phyloP scores from a whole-genome alignment of 2,329 filamentous ascomycete species.

The Pseudogymnoascus sp. region DNA sequence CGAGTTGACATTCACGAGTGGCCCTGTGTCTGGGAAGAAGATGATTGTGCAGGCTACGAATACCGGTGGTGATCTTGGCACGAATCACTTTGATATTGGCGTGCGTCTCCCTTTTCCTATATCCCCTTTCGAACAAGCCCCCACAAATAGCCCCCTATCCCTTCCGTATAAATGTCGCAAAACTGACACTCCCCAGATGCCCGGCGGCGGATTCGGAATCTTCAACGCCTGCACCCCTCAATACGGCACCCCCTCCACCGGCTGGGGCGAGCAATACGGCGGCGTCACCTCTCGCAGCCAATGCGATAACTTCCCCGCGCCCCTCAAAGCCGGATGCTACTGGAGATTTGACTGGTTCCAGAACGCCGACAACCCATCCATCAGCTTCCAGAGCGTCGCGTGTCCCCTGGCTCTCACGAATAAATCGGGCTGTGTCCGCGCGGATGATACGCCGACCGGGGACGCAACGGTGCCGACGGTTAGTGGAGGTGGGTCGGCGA shows the following conservation, averaged over 20 bases:
- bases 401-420: conserved; percentile 39
- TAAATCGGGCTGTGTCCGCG: conserved; percentile 33
- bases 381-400: conserved; percentile 38
- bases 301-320: conserved; percentile 37
- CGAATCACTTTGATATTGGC: conserved; percentile 50
- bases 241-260: conserved; percentile 34
- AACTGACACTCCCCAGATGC: conserved; percentile 31
- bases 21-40: conserved; percentile 47
- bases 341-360: conserved; percentile 48
- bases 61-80: conserved; percentile 48
- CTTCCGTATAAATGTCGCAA: not conserved
- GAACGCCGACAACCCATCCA: conserved; percentile 38
- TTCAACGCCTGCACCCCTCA: conserved; percentile 44
- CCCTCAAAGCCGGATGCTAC: conserved; percentile 38
- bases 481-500: not conserved
- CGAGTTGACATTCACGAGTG: conserved; percentile 39
- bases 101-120: conserved; percentile 15
- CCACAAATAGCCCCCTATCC: no score
- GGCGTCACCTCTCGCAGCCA: conserved; percentile 35
- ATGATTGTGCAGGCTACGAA: conserved; percentile 59
- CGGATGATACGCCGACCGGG: conserved; percentile 4
- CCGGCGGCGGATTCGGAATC: conserved; percentile 47
- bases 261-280: conserved; percentile 41
- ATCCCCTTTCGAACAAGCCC: no score
- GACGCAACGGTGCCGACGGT: not conserved